Conservation (phyloP, 164 flowering plant genomes). For the Vitis amurensis region DNA sequence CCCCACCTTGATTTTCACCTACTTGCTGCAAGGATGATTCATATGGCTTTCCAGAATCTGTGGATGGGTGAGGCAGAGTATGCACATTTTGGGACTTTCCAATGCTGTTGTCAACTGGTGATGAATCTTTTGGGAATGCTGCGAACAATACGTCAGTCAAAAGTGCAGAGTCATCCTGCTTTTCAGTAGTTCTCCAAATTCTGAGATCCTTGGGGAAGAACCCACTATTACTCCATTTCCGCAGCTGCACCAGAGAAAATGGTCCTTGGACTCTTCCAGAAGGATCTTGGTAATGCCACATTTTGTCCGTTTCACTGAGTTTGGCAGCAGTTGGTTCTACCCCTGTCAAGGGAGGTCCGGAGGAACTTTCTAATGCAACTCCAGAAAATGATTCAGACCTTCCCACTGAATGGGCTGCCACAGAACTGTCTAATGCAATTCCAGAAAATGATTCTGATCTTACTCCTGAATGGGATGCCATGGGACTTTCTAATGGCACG, state of each 20-base stretch:
- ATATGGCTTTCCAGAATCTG: constrained; percentile 28
- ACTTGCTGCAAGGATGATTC: constrained; percentile 23
- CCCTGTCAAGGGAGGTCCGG: constrained; percentile 27
- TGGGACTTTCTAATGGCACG: constrained; percentile 24
- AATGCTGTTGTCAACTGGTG: constrained; percentile 18
- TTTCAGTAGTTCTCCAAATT: constrained; percentile 68
- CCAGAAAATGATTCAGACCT: constrained; percentile 33
- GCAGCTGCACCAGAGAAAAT: constrained; percentile 86
- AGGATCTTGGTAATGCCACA: constrained; percentile 93
- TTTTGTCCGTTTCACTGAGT: constrained; percentile 69
- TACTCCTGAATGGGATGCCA: constrained; percentile 12
- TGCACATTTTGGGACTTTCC: constrained; percentile 27
- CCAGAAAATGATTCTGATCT: constrained; percentile 34
- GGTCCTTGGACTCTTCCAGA: constrained; percentile 91
- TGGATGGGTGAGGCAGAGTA: constrained; percentile 22
- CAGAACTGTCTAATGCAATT: constrained; percentile 25
- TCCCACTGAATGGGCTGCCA: constrained; percentile 13
- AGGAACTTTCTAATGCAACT: constrained; percentile 26
- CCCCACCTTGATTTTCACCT: constrained; percentile 28
- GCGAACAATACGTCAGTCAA: constrained; percentile 69
- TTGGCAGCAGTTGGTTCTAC: constrained; percentile 22
- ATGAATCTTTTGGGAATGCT: constrained; percentile 44
- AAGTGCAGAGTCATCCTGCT: constrained; percentile 61
- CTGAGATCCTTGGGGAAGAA: constrained; percentile 74
- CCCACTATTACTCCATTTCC: constrained; percentile 86